These are phyloP conservation scores for Primulina tabacum DNA, from an alignment of 257 asterid genomes.

Conservation along the genomic window DNA sequence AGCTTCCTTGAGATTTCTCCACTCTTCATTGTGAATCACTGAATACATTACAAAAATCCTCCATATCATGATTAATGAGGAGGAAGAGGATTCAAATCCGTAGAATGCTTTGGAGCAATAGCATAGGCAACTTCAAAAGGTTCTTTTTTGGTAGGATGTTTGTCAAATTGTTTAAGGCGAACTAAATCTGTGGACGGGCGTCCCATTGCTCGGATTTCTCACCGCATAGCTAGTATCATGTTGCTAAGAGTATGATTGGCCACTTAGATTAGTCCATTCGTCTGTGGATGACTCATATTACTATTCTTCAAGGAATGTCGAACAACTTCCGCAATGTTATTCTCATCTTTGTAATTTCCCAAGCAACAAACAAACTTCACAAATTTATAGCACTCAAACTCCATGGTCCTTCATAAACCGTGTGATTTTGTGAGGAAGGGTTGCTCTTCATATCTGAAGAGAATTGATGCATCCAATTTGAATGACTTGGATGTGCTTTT, in stretches of 20 bases:
- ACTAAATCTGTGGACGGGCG: not conserved
- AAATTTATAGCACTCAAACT: not conserved
- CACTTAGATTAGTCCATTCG: not conserved
- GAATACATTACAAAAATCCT: not conserved
- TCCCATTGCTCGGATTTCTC: not conserved
- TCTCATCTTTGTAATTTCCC: not conserved
- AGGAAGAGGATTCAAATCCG: not conserved
- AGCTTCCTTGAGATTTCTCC: not conserved
- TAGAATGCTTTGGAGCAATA: not conserved
- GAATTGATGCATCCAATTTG: conserved; percentile 15
- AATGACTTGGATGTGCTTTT: conserved; percentile 11
- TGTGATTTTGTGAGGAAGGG: not conserved
- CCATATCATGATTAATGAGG: not conserved
- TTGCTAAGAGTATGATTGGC: not conserved
- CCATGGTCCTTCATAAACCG: not conserved
- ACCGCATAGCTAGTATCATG: not conserved
- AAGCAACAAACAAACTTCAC: not conserved
- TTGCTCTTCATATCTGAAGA: conserved; percentile 3
- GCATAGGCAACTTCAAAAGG: not conserved
- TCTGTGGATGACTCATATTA: not conserved
- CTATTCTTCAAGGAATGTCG: not conserved
- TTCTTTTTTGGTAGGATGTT: not conserved
- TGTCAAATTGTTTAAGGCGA: not conserved
- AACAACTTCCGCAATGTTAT: not conserved
- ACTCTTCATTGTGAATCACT: not conserved